phyloP scores from a whole-genome alignment of 2,329 filamentous ascomycete genomes.

The Dactylellina haptotyla region DNA sequence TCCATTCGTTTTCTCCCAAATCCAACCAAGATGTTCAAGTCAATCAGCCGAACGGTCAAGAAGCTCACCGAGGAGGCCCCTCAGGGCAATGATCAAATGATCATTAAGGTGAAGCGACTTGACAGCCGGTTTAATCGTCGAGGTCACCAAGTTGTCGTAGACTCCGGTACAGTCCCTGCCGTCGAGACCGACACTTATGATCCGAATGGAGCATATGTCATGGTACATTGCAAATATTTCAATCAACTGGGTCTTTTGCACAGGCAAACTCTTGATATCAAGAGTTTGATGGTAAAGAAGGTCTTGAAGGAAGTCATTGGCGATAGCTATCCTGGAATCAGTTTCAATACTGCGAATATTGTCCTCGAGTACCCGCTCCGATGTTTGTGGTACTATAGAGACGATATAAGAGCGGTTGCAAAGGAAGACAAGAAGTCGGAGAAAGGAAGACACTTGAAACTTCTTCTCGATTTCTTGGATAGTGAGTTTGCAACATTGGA shows the following conservation, averaged over 20 bases:
- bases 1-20: slow-evolving; percentile 3
- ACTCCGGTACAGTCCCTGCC: slow-evolving; percentile 45
- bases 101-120: slow-evolving; percentile 54
- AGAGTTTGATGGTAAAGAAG: slow-evolving; percentile 56
- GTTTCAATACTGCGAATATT: slow-evolving; percentile 54
- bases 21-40: slow-evolving; percentile 46
- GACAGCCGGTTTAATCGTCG: slow-evolving; percentile 46
- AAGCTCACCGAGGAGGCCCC: slow-evolving; percentile 54
- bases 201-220: slow-evolving; percentile 46
- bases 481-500: slow-evolving; percentile 54
- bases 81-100: slow-evolving; percentile 53
- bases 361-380: slow-evolving; percentile 53
- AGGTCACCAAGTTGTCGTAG: slow-evolving; percentile 42
- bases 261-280: slow-evolving; percentile 55
- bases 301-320: slow-evolving; percentile 55
- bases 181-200: slow-evolving; percentile 42
- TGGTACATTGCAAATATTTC: slow-evolving; percentile 52
- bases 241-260: slow-evolving; percentile 41
- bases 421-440: slow-evolving; percentile 50
- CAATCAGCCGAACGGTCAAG: slow-evolving; percentile 48
- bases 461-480: slow-evolving; percentile 55
- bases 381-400: slow-evolving; percentile 54
- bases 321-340: slow-evolving; percentile 55
- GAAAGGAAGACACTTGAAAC: slow-evolving; percentile 53
- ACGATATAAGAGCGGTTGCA: slow-evolving; percentile 45